Evolutionary conservation across 129 eudicot species (phyloP).

Genomic region (Tanacetum coccineum): DNA sequence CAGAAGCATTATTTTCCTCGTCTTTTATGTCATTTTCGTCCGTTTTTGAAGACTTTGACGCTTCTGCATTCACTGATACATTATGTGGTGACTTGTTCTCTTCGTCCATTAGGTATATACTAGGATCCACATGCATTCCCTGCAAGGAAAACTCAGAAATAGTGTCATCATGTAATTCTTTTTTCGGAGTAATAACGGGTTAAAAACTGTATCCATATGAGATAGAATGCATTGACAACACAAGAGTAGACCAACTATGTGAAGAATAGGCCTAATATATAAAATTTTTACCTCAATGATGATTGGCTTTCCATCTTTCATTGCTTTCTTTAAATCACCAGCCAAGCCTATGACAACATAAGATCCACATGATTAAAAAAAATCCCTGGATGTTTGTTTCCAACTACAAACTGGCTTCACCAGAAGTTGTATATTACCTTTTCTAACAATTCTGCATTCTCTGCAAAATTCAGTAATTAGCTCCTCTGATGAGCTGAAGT

Average conservation of each 20-base stretch:
- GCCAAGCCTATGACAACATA: slow-evolving; percentile 64
- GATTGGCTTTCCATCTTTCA: slow-evolving; percentile 99
- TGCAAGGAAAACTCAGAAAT: slow-evolving; percentile 24
- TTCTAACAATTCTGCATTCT: slow-evolving; percentile 96
- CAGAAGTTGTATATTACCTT: slow-evolving; percentile 50
- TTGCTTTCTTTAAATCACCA: slow-evolving; percentile 99
- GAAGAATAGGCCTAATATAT: neutral
- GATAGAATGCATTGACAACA: slow-evolving; percentile 3
- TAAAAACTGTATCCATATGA: slow-evolving; percentile 1
- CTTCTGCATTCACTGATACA: slow-evolving; percentile 38
- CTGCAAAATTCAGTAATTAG: slow-evolving; percentile 96
- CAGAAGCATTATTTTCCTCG: slow-evolving; percentile 25
- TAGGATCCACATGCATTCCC: slow-evolving; percentile 99
- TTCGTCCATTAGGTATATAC: slow-evolving; percentile 95
- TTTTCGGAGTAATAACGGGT: slow-evolving; percentile 1
- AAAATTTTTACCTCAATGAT: slow-evolving; percentile 70
- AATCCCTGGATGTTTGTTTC: neutral
- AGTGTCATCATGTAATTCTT: slow-evolving; percentile 2
- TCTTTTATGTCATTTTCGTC: slow-evolving; percentile 33
- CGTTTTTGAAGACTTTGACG: slow-evolving; percentile 25
- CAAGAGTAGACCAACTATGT: neutral
- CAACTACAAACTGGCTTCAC: slow-evolving; percentile 10
- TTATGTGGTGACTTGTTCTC: slow-evolving; percentile 61
- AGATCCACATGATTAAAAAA: slow-evolving; percentile 7
- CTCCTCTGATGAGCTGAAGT: slow-evolving; percentile 90